These are phyloP conservation scores for Petunia hybrid DNA, from an alignment of 305 asterid genomes.

Conservation along the genomic window DNA sequence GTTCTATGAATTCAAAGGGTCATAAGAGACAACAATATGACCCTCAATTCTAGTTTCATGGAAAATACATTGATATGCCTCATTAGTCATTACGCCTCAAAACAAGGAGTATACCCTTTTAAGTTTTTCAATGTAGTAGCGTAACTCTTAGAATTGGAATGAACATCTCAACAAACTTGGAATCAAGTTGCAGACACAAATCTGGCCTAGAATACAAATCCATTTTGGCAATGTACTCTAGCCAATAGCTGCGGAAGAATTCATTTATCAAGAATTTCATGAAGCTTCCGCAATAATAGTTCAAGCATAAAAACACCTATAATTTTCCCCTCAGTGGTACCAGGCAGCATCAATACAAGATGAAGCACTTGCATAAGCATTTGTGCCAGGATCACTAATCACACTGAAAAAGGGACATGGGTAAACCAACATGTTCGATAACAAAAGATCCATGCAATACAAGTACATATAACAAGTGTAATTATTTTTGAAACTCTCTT, in stretches of 20 bases:
- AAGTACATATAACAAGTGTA: neutral
- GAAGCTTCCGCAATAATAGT: neutral
- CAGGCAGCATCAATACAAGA: slow-evolving; percentile 27
- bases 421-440: neutral
- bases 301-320: neutral
- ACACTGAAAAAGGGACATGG: slow-evolving; percentile 27
- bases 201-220: neutral
- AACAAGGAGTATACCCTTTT: neutral
- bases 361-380: slow-evolving; percentile 12
- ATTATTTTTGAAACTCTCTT: neutral
- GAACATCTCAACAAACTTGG: neutral
- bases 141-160: neutral
- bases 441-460: neutral
- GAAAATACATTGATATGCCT: neutral
- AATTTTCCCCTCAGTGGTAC: neutral
- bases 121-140: neutral
- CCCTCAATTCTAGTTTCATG: neutral
- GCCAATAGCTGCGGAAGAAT: neutral
- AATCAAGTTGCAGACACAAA: slow-evolving; percentile 22
- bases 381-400: slow-evolving; percentile 34
- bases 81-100: neutral
- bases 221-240: neutral
- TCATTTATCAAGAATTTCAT: neutral
- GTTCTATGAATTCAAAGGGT: neutral
- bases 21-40: neutral